phyloP scores from a whole-genome alignment of 768 basidiomycete genomes.

The Gloeostereum incarnatum region DNA sequence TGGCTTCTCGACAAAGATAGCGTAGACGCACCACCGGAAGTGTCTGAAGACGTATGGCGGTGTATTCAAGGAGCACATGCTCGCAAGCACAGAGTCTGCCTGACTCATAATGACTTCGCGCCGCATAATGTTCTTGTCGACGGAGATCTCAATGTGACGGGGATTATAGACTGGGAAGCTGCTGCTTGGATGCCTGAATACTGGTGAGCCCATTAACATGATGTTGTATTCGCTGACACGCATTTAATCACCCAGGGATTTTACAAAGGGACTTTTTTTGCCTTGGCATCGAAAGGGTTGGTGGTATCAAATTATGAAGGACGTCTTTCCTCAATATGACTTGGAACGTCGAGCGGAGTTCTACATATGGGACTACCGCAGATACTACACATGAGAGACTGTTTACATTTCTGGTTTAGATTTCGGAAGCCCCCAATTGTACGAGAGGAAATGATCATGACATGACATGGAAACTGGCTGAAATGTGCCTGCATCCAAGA shows the following conservation, averaged over 20 bases:
- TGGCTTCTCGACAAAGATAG: conserved; percentile 1
- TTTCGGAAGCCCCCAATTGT: too few relatives aligned
- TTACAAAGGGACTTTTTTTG: conserved; percentile 34
- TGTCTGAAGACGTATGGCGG: conserved; percentile 4
- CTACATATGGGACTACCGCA: too few relatives aligned
- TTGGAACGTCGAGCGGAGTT: too few relatives aligned
- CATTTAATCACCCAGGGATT: conserved; percentile 28
- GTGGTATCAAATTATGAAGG: too few relatives aligned
- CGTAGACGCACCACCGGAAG: conserved; percentile 2
- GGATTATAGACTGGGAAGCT: conserved; percentile 14
- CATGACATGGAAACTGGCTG: too few relatives aligned
- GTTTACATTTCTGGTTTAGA: too few relatives aligned
- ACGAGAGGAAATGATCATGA: too few relatives aligned
- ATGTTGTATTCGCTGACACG: too few relatives aligned
- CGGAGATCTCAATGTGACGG: conserved; percentile 9
- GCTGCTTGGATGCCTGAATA: conserved; percentile 14
- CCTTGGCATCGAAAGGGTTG: conserved; percentile 2
- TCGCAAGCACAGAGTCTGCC: conserved; percentile 5
- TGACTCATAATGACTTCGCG: conserved; percentile 26
- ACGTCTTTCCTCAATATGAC: too few relatives aligned
- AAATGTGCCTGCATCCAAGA: too few relatives aligned
- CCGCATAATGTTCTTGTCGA: conserved; percentile 25
- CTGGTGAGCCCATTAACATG: too few relatives aligned
- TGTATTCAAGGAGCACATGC: conserved; percentile 6
- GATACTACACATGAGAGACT: too few relatives aligned